Evolutionary conservation across 208 protist genomes (phyloP).

Genomic region (Trypanosoma lewisi): DNA sequence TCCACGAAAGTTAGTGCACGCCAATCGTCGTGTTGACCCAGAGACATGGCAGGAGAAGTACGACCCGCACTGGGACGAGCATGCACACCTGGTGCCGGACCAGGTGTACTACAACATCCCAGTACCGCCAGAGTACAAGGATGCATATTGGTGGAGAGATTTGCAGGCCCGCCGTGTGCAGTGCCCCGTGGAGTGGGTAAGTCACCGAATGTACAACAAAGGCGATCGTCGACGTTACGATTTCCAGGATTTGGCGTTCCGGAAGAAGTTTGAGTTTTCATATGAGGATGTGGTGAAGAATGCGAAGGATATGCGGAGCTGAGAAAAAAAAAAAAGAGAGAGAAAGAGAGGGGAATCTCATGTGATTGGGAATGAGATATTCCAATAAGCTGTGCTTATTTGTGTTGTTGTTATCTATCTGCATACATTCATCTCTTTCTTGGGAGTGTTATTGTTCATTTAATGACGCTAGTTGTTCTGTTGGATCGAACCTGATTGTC

Average conservation of each 20-base stretch:
- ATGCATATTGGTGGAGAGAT: conserved; percentile 93
- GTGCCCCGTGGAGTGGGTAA: conserved; percentile 87
- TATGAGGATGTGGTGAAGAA: conserved; percentile 81
- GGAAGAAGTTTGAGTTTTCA: conserved; percentile 87
- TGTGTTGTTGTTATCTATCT: not conserved
- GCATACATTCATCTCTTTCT: conserved; percentile 13
- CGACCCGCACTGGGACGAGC: conserved; percentile 76
- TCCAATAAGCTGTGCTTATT: too few species aligned
- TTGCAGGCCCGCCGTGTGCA: conserved; percentile 87
- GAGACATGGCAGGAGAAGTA: conserved; percentile 81
- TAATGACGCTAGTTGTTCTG: too few species aligned
- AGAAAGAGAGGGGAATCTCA: too few species aligned
- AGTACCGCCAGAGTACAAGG: conserved; percentile 83
- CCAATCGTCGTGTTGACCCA: conserved; percentile 72
- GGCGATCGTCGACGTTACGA: conserved; percentile 68
- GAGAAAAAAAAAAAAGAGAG: conserved; percentile 16
- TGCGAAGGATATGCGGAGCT: conserved; percentile 86
- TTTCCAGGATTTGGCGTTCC: conserved; percentile 86
- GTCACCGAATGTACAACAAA: conserved; percentile 81
- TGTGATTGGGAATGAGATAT: too few species aligned
- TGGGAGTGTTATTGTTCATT: not conserved
- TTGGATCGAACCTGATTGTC: too few species aligned
- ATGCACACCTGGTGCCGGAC: conserved; percentile 78
- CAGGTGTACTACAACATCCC: conserved; percentile 78
- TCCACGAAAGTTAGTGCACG: conserved; percentile 81